Conservation (phyloP, 345 rosid genomes). For the Brassica carinata region DNA sequence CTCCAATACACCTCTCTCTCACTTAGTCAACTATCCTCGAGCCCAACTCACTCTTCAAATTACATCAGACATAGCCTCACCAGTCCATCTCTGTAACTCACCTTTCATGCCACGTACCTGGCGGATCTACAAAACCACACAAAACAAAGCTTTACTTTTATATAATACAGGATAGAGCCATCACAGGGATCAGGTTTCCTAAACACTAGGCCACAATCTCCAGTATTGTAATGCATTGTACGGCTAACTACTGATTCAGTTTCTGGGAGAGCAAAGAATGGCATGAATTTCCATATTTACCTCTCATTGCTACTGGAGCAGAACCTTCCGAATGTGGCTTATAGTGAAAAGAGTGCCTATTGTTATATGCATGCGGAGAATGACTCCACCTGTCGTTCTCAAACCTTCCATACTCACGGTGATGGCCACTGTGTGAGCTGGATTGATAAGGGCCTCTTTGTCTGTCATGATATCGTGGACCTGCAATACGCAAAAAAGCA, state of each 20-base stretch:
- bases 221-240: neutral
- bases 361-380: conserved; percentile 64
- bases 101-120: neutral
- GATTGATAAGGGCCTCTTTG: conserved; percentile 50
- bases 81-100: neutral
- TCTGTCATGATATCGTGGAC: conserved; percentile 61
- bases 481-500: conserved; percentile 38
- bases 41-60: neutral
- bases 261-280: neutral
- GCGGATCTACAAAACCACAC: neutral
- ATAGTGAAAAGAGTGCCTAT: conserved; percentile 59
- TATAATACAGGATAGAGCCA: neutral
- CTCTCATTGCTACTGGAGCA: conserved; percentile 59
- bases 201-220: neutral
- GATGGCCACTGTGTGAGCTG: conserved; percentile 54
- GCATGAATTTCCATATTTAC: conserved; percentile 30
- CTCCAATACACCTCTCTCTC: neutral
- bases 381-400: conserved; percentile 66
- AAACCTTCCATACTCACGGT: conserved; percentile 58
- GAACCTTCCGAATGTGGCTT: conserved; percentile 67
- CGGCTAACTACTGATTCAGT: neutral
- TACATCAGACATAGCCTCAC: neutral
- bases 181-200: neutral
- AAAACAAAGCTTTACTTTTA: neutral
- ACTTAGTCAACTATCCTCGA: too few relatives aligned